Conservation (phyloP, 805 yeast genomes). For the Tetrapisispora namnaoensis region DNA sequence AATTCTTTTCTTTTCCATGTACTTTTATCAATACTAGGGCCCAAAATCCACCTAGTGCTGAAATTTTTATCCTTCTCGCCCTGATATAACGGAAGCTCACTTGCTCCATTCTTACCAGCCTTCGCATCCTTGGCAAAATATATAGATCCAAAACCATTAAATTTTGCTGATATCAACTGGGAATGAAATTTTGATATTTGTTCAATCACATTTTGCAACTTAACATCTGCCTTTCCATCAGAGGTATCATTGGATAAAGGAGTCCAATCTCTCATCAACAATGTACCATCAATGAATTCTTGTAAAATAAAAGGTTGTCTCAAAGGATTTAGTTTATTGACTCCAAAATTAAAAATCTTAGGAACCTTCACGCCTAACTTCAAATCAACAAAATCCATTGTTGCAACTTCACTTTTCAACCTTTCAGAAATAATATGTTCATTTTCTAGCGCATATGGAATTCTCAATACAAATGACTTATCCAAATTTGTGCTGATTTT, state of each 20-base stretch:
- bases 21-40: conserved; percentile 76
- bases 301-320: conserved; percentile 69
- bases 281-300: conserved; percentile 71
- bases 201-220: conserved; percentile 51
- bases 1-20: conserved; percentile 60
- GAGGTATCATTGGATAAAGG: conserved; percentile 57
- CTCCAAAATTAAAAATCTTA: conserved; percentile 56
- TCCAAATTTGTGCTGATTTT: conserved; percentile 50
- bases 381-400: conserved; percentile 66
- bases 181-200: conserved; percentile 64
- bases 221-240: conserved; percentile 39
- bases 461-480: conserved; percentile 61
- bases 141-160: conserved; percentile 71
- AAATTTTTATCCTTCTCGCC: conserved; percentile 47
- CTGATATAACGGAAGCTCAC: conserved; percentile 33
- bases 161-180: conserved; percentile 44
- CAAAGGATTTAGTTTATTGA: conserved; percentile 49
- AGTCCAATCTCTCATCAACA: conserved; percentile 84
- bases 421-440: conserved; percentile 56
- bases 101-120: neutral
- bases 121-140: conserved; percentile 39
- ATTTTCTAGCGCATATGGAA: conserved; percentile 73
- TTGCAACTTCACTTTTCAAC: conserved; percentile 85
- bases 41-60: conserved; percentile 73
- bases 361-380: conserved; percentile 68